phyloP scores from a whole-genome alignment of 2,329 filamentous ascomycete genomes.

The Diaporthe capsici region DNA sequence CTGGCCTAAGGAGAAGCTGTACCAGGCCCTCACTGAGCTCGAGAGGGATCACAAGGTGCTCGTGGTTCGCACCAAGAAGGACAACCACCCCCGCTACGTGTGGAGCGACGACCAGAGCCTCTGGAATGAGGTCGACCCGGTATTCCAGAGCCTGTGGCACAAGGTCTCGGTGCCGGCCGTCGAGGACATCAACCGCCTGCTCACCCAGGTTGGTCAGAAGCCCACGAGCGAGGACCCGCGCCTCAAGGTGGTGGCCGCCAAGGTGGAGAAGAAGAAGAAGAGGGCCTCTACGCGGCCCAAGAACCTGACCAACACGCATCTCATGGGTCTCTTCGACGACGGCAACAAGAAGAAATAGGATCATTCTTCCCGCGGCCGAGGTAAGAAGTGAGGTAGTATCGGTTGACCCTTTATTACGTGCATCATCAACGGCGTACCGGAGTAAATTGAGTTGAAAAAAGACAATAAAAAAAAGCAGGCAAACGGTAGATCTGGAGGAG shows the following conservation, averaged over 20 bases:
- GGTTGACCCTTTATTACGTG: slow-evolving; percentile 20
- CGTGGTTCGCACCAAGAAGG: slow-evolving; percentile 92
- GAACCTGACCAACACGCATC: slow-evolving; percentile 90
- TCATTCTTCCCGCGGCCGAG: not conserved
- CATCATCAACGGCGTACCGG: slow-evolving; percentile 38
- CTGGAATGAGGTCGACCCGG: slow-evolving; percentile 80
- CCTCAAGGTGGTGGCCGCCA: slow-evolving; percentile 69
- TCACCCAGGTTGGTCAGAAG: slow-evolving; percentile 84
- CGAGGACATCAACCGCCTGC: slow-evolving; percentile 82
- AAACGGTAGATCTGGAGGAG: not conserved
- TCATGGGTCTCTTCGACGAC: slow-evolving; percentile 85
- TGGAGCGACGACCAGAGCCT: slow-evolving; percentile 90
- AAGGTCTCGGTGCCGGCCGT: slow-evolving; percentile 82
- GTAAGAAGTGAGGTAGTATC: slow-evolving; percentile 7
- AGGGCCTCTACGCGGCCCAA: slow-evolving; percentile 75
- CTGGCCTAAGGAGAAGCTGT: slow-evolving; percentile 81
- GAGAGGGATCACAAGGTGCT: slow-evolving; percentile 85
- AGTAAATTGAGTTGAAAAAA: slow-evolving; percentile 25
- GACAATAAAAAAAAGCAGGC: not conserved
- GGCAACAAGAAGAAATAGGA: slow-evolving; percentile 58
- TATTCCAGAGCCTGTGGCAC: slow-evolving; percentile 88
- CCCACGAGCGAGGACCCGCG: slow-evolving; percentile 86
- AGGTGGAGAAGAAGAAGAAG: slow-evolving; percentile 82
- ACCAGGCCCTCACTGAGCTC: slow-evolving; percentile 81
- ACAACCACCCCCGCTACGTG: slow-evolving; percentile 86